Percentiles rank a stretch among this genome's conserved stretches.
phyloP scores from a whole-genome alignment of 495 filamentous ascomycete genomes.

The Hypoxylon lienhwacheense region DNA sequence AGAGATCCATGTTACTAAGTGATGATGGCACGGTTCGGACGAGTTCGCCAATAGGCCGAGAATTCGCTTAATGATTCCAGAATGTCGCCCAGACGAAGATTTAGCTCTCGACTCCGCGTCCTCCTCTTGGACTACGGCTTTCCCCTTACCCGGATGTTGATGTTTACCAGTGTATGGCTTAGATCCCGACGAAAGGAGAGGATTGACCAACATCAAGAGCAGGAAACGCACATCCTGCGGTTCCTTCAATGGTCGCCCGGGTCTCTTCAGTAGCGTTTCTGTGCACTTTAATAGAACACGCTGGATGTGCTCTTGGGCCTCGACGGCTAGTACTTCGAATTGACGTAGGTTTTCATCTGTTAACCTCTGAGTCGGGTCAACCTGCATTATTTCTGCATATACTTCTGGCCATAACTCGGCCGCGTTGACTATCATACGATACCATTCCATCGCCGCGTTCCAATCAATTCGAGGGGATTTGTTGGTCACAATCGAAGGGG shows the following conservation, averaged over 20 bases:
- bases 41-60: conserved; percentile 78
- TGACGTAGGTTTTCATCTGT: conserved; percentile 44
- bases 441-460: conserved; percentile 72
- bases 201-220: conserved; percentile 83
- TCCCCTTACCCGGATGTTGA: conserved; percentile 34
- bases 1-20: conserved; percentile 84
- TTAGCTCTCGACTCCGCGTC: conserved; percentile 28
- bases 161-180: conserved; percentile 41
- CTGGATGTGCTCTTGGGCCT: conserved; percentile 69
- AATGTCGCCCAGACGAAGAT: conserved; percentile 53
- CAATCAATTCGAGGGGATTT: conserved; percentile 77
- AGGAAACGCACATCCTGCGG: conserved; percentile 78
- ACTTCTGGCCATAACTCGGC: conserved; percentile 56
- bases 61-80: conserved; percentile 85
- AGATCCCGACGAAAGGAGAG: conserved; percentile 60
- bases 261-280: conserved; percentile 84
- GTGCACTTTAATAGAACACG: conserved; percentile 76
- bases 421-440: conserved; percentile 66
- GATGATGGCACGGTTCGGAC: conserved; percentile 74
- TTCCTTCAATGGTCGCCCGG: conserved; percentile 67
- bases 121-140: conserved; percentile 27
- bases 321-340: conserved; percentile 63
- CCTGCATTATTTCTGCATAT: conserved; percentile 51
- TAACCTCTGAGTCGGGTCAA: conserved; percentile 45
- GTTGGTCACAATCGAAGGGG: conserved; percentile 52